phyloP scores from a whole-genome alignment of 306 rosid species.

The Vigna nakashimae region DNA sequence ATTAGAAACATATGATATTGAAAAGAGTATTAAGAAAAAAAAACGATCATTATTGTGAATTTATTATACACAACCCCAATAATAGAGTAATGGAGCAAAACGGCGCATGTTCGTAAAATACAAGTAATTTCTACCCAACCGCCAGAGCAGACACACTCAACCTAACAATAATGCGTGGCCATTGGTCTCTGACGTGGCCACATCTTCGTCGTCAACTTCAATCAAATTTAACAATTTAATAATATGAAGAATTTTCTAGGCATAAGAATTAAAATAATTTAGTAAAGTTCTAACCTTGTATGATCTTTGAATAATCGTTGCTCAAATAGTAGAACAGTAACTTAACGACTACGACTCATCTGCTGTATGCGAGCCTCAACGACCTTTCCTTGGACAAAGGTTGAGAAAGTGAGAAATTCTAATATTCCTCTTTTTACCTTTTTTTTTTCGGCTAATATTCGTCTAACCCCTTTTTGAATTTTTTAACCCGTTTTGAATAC shows the following conservation, averaged over 20 bases:
- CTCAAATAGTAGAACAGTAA: neutral
- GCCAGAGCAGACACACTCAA: constrained; percentile 46
- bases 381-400: too few species aligned
- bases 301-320: neutral
- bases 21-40: too few species aligned
- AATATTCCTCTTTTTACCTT: neutral
- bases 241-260: neutral
- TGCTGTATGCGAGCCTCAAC: too few species aligned
- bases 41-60: neutral
- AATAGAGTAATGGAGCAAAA: neutral
- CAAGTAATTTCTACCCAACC: constrained; percentile 20
- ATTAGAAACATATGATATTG: too few species aligned
- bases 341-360: neutral
- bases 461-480: neutral
- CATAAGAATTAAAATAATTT: neutral
- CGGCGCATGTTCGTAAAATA: neutral
- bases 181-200: constrained; percentile 48
- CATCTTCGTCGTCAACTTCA: constrained; percentile 31
- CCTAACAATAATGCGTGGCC: constrained; percentile 36
- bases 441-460: neutral
- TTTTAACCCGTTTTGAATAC: neutral
- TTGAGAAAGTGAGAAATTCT: neutral
- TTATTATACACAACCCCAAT: neutral
- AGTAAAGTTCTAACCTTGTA: neutral
- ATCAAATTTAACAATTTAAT: neutral